phyloP scores from a whole-genome alignment of 2,329 filamentous ascomycete genomes.

The Calycina marina region DNA sequence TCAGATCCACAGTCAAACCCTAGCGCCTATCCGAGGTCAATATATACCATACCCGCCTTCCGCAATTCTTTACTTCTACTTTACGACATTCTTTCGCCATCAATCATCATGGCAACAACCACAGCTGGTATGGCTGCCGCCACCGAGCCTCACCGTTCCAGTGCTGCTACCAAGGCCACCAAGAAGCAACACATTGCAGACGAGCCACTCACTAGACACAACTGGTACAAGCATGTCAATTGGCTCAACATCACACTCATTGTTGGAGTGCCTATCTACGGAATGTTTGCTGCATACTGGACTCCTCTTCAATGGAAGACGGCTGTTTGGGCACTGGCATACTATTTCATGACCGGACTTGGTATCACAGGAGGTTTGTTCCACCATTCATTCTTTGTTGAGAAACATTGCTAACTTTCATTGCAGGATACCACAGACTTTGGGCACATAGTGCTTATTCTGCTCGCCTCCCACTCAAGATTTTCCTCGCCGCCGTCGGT shows the following conservation, averaged over 20 bases:
- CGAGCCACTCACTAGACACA: slow-evolving; percentile 60
- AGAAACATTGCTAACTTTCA: slow-evolving; percentile 3
- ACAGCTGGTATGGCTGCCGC: too few relatives aligned
- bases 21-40: too few relatives aligned
- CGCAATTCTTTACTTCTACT: too few relatives aligned
- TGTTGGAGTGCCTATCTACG: slow-evolving; percentile 59
- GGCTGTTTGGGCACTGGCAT: slow-evolving; percentile 55
- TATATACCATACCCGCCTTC: too few relatives aligned
- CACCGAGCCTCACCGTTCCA: too few relatives aligned
- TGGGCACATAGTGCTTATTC: slow-evolving; percentile 82
- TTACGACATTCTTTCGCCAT: too few relatives aligned
- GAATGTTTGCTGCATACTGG: slow-evolving; percentile 63
- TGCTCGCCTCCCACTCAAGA: slow-evolving; percentile 58
- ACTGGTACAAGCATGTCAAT: slow-evolving; percentile 89
- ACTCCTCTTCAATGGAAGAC: slow-evolving; percentile 61
- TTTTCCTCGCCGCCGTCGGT: slow-evolving; percentile 70
- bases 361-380: slow-evolving; percentile 61
- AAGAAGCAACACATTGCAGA: slow-evolving; percentile 81
- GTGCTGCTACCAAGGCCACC: too few relatives aligned
- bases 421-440: slow-evolving; percentile 58
- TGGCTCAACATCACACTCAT: slow-evolving; percentile 83
- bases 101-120: too few relatives aligned
- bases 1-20: too few relatives aligned
- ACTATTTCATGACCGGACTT: slow-evolving; percentile 74
- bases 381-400: not conserved